Evolutionary conservation across 2,329 filamentous ascomycete species (phyloP).

Genomic region (Colletotrichum tabaci): DNA sequence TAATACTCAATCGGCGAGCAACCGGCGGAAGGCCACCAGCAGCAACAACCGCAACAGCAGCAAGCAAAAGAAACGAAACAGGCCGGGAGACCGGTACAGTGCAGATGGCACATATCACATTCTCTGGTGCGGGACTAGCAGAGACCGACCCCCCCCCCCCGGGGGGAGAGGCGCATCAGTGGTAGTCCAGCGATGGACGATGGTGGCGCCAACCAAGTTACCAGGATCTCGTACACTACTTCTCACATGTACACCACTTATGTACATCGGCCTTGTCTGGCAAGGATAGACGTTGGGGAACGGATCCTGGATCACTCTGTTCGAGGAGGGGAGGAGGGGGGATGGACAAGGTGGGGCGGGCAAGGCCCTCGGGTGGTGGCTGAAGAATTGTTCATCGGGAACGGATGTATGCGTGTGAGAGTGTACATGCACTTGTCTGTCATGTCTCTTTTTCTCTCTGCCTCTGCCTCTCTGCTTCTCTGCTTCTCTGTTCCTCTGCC

Average conservation of each 20-base stretch:
- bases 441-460: too few relatives aligned
- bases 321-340: background rate
- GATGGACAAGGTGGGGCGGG: constrained; percentile 28
- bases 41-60: constrained; percentile 8
- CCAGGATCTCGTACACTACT: constrained; percentile 20
- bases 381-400: constrained; percentile 42
- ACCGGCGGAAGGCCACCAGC: constrained; percentile 39
- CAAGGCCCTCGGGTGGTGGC: constrained; percentile 33
- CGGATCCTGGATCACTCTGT: constrained; percentile 29
- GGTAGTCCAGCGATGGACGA: constrained; percentile 34
- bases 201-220: constrained; percentile 34
- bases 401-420: constrained; percentile 23
- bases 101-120: constrained; percentile 36
- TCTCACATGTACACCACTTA: background rate
- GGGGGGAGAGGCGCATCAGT: constrained; percentile 26
- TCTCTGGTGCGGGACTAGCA: constrained; percentile 37
- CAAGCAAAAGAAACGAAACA: constrained; percentile 36
- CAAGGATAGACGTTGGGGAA: constrained; percentile 37
- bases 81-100: constrained; percentile 37
- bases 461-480: background rate
- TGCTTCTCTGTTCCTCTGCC: background rate
- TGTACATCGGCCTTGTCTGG: constrained; percentile 21
- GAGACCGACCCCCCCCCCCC: constrained; percentile 20
- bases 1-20: constrained; percentile 37
- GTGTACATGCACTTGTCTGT: constrained; percentile 22